phyloP scores from a whole-genome alignment of 352 stramenopile species.

The Phytophthora macrochlamydospora region DNA sequence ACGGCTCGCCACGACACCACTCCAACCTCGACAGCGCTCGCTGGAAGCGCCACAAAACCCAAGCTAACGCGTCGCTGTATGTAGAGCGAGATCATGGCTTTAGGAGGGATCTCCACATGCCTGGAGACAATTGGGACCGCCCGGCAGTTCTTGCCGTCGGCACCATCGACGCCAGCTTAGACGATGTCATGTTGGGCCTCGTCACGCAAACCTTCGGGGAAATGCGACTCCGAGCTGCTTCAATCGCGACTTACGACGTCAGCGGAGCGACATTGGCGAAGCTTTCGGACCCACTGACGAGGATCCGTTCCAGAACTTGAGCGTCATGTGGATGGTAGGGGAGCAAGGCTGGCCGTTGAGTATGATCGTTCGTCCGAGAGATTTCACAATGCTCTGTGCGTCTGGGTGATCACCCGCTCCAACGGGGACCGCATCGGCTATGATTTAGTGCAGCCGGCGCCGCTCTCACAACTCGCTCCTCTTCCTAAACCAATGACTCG shows the following conservation, averaged over 20 bases:
- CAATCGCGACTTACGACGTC: conserved; percentile 14
- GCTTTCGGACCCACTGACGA: conserved; percentile 39
- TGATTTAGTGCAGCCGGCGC: conserved; percentile 52
- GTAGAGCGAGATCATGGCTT: conserved; percentile 2
- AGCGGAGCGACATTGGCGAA: conserved; percentile 50
- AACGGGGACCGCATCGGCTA: conserved; percentile 48
- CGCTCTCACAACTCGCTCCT: conserved; percentile 21
- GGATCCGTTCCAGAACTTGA: conserved; percentile 53
- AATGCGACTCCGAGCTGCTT: conserved; percentile 19
- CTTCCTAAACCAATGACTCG: conserved; percentile 17
- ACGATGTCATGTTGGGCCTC: conserved; percentile 32
- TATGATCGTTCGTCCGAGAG: conserved; percentile 47
- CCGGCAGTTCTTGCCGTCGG: conserved; percentile 19
- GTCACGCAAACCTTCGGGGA: conserved; percentile 15
- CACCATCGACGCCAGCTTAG: conserved; percentile 16
- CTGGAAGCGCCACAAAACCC: conserved; percentile 28
- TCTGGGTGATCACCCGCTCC: conserved; percentile 34
- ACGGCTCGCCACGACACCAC: conserved; percentile 19
- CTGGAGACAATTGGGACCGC: conserved; percentile 13
- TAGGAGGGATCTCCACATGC: conserved; percentile 5
- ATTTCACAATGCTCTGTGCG: conserved; percentile 56
- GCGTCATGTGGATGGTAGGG: conserved; percentile 53
- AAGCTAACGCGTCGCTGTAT: conserved; percentile 27
- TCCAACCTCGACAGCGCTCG: conserved; percentile 9
- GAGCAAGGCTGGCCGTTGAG: conserved; percentile 36